A percentile compares a stretch with the other conserved stretches of the same genome.
Evolutionary conservation across 1,139 yeast genomes (phyloP).

Genomic region (Kluyveromyces sp.): DNA sequence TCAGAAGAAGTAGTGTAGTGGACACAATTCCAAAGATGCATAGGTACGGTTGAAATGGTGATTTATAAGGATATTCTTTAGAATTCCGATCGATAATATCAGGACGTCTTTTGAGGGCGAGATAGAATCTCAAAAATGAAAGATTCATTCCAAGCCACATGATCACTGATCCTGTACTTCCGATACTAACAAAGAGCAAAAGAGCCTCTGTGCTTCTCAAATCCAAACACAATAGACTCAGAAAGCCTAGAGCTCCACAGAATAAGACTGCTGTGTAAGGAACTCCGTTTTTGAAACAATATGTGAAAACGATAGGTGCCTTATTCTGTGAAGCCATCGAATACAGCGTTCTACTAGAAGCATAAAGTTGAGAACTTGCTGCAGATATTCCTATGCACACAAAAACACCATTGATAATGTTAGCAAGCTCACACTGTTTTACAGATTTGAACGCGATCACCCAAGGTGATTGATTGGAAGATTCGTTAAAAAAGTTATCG

Average conservation of each 20-base stretch:
- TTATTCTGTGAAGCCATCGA: slow-evolving; percentile 65
- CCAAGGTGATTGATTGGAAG: slow-evolving; percentile 72
- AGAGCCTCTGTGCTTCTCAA: slow-evolving; percentile 58
- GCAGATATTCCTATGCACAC: slow-evolving; percentile 71
- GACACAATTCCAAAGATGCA: slow-evolving; percentile 62
- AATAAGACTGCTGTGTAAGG: slow-evolving; percentile 65
- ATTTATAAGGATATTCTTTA: slow-evolving; percentile 63
- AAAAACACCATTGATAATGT: slow-evolving; percentile 58
- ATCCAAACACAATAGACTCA: slow-evolving; percentile 54
- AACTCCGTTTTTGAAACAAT: slow-evolving; percentile 58
- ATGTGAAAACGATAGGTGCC: slow-evolving; percentile 54
- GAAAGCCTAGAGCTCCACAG: slow-evolving; percentile 51
- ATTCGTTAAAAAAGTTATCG: slow-evolving; percentile 22
- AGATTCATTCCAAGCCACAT: slow-evolving; percentile 82
- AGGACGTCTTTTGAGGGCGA: slow-evolving; percentile 58
- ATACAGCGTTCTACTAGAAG: slow-evolving; percentile 70
- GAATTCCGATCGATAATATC: slow-evolving; percentile 59
- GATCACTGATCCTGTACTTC: slow-evolving; percentile 62
- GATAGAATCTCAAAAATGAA: slow-evolving; percentile 61
- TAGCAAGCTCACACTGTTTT: slow-evolving; percentile 54
- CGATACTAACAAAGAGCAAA: slow-evolving; percentile 53
- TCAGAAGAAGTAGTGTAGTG: slow-evolving; percentile 45
- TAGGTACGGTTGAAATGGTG: slow-evolving; percentile 70
- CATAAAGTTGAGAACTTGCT: slow-evolving; percentile 70
- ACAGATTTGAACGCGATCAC: slow-evolving; percentile 68